Percentiles rank a stretch among this genome's conserved stretches.
phyloP scores from a whole-genome alignment of 1,139 yeast species.

The Trichomonascaceae sp. region DNA sequence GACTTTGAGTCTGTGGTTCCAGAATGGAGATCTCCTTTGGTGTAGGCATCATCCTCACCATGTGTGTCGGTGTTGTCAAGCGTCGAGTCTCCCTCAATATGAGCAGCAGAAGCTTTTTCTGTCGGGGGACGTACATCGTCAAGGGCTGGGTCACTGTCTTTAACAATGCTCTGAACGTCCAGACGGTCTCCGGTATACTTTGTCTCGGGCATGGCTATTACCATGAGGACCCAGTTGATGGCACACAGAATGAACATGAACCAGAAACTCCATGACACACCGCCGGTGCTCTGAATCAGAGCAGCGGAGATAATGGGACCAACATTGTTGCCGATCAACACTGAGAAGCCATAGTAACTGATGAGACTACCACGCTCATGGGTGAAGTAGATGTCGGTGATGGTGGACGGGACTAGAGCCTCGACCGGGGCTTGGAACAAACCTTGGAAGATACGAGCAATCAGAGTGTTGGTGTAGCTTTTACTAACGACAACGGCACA shows the following conservation, averaged over 20 bases:
- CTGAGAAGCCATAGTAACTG: conserved; percentile 2
- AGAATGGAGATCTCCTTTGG: too few species aligned
- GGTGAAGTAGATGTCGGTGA: conserved; percentile 2
- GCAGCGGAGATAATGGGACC: conserved; percentile 3
- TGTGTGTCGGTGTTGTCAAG: conserved; percentile 1
- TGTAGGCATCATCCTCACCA: neutral
- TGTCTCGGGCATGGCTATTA: conserved; percentile 2
- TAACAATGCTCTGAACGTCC: neutral
- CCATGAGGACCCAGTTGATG: conserved; percentile 2
- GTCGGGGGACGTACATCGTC: too few species aligned
- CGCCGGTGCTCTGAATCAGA: conserved; percentile 3
- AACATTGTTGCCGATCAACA: conserved; percentile 1
- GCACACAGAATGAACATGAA: conserved; percentile 3
- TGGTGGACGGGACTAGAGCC: conserved; percentile 3
- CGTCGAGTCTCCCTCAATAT: neutral
- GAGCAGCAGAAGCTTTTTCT: neutral
- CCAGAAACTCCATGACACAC: conserved; percentile 3
- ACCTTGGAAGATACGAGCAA: conserved; percentile 3
- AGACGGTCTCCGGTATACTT: conserved; percentile 2
- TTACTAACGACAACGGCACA: conserved; percentile 2
- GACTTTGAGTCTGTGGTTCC: neutral
- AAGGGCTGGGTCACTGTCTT: too few species aligned
- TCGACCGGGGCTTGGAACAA: conserved; percentile 3
- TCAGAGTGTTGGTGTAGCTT: conserved; percentile 2
- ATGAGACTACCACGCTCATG: conserved; percentile 2